These are phyloP conservation scores for Medicago arabica DNA, from an alignment of 306 rosid species.

Conservation along the genomic window DNA sequence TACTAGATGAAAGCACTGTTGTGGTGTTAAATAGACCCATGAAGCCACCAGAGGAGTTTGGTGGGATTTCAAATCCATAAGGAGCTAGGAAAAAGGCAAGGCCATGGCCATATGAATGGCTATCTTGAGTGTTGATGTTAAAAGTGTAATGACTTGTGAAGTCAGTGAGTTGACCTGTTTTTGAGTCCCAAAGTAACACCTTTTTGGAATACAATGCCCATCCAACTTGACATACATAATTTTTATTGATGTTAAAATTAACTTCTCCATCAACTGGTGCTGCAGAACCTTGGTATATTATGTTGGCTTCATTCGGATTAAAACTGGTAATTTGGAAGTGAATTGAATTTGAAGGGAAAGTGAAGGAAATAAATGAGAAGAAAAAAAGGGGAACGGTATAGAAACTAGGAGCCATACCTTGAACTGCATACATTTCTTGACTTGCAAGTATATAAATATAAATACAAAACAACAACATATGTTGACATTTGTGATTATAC, in stretches of 20 bases:
- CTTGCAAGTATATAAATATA: no score
- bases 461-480: no score
- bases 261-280: constrained; percentile 23
- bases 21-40: constrained; percentile 46
- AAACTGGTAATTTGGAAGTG: constrained; percentile 32
- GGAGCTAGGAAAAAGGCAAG: constrained; percentile 52
- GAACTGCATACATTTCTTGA: no score
- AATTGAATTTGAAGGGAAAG: constrained; percentile 34
- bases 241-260: background rate
- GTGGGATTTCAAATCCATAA: constrained; percentile 39
- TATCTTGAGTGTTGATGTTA: constrained; percentile 8
- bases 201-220: constrained; percentile 38
- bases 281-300: constrained; percentile 50
- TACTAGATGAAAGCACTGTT: constrained; percentile 1
- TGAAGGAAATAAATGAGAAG: background rate
- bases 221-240: constrained; percentile 37
- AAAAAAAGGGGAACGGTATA: background rate
- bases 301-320: background rate
- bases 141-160: constrained; percentile 52
- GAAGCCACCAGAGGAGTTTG: constrained; percentile 44
- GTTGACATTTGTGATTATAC: no score
- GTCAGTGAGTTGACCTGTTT: constrained; percentile 37
- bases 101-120: constrained; percentile 27
- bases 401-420: background rate
- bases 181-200: constrained; percentile 50